These are phyloP conservation scores for Auricularia sp. DNA, from an alignment of 768 basidiomycete species.

Conservation along the genomic window DNA sequence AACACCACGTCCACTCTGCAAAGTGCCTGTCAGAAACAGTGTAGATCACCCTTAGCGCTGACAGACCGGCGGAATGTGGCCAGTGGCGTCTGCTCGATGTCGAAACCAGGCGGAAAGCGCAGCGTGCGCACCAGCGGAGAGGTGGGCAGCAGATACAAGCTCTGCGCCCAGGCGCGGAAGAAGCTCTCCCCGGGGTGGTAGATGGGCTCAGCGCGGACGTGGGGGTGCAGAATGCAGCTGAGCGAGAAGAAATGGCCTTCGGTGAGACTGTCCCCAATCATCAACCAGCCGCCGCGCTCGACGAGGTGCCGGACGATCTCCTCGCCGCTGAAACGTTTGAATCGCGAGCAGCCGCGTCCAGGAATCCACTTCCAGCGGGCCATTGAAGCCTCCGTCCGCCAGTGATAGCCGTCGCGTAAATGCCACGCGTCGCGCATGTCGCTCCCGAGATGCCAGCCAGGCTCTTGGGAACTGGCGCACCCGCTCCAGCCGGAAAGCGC, in stretches of 20 bases:
- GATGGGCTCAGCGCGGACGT: conserved; percentile 55
- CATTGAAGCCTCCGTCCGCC: conserved; percentile 37
- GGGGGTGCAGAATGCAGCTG: conserved; percentile 55
- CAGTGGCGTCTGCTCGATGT: conserved; percentile 48
- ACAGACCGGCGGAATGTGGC: conserved; percentile 43
- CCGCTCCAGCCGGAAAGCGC: conserved; percentile 48
- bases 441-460: conserved; percentile 51
- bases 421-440: conserved; percentile 36
- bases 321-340: conserved; percentile 32
- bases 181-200: conserved; percentile 39
- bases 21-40: neutral
- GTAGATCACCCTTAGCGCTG: neutral
- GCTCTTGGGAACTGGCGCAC: conserved; percentile 55
- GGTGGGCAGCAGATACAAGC: conserved; percentile 47
- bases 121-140: conserved; percentile 40
- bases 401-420: conserved; percentile 30
- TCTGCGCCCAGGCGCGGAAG: conserved; percentile 57
- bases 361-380: conserved; percentile 45
- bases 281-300: conserved; percentile 60
- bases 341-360: conserved; percentile 27
- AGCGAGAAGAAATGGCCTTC: conserved; percentile 70
- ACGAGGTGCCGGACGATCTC: conserved; percentile 48
- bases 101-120: conserved; percentile 41
- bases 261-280: conserved; percentile 60
- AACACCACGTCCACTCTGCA: conserved; percentile 47